Evolutionary conservation across 1,139 yeast genomes (phyloP), one percentile per base, ranked within the genome.

Genomic region (Pichia sp.): DNA sequence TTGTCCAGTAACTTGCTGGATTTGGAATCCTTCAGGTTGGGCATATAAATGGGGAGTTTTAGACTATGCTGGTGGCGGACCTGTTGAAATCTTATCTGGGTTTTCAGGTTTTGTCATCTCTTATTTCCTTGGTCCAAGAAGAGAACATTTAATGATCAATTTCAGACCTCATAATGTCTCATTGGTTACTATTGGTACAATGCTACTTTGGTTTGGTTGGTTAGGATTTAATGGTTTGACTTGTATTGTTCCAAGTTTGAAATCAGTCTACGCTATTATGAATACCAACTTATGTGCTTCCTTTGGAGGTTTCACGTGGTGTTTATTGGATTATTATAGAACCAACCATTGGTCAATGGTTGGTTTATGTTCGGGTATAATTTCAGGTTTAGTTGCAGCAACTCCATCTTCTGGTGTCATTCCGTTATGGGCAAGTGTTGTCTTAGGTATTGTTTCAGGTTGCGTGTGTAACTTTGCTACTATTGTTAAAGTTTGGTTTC

Each of bases 51-150:
- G 96, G 77, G 96, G 96, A 20, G 97, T 84, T 1, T 72, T 90
- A 50, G 98, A 92, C 65, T 92, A 88, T 66, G 97, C 98, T 30
- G 98, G 98, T 37, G 97, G 97, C 46, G 97, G 97, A 0, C 96
- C 97, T 1, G 96, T 92, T 39, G 97, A 92, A 66, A 87, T 92
- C 49, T 77, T 88, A 35, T 82, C 95, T 29, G 97, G 97, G 57
- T 85, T 88, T 24, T 85, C 89, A 39, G 97, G 96, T 2, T 82
- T 90, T 60, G 96, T 86, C 11, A 85, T 85, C 59, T 82, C 94
- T 16, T 79, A 82, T 51, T 88, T 86, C 51, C 72, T 89, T 48
- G 96, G 97, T 11, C 79, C 86, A 60, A 75, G 97, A 63, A 83
- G 83, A 59, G 92, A 86, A 62, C 84, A 86, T 56, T 73, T 86